phyloP scores from a whole-genome alignment of 441 rosid genomes.

The Erysimum cheiri region DNA sequence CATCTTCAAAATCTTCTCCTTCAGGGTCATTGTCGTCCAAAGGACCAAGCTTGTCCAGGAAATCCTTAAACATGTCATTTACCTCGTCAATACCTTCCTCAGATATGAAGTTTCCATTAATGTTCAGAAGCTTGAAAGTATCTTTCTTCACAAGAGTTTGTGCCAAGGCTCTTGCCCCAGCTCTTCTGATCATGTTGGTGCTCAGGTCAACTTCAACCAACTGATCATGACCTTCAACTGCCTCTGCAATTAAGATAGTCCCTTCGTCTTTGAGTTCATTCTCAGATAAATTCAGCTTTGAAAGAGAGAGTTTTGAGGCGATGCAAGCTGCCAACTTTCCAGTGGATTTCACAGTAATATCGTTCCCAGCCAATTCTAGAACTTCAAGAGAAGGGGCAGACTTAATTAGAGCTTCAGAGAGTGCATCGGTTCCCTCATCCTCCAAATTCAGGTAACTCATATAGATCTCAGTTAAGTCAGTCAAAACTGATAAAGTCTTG shows the following conservation, averaged over 20 bases:
- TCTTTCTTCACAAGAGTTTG: slow-evolving; percentile 56
- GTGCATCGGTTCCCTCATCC: slow-evolving; percentile 63
- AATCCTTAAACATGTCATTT: slow-evolving; percentile 57
- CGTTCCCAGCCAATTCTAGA: slow-evolving; percentile 73
- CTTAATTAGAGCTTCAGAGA: slow-evolving; percentile 55
- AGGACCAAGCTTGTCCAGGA: slow-evolving; percentile 51
- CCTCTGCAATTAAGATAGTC: slow-evolving; percentile 57
- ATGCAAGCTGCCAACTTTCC: slow-evolving; percentile 56
- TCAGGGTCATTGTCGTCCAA: slow-evolving; percentile 80
- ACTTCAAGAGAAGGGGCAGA: slow-evolving; percentile 59
- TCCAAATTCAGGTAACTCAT: slow-evolving; percentile 70
- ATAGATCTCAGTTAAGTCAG: slow-evolving; percentile 54
- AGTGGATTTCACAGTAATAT: slow-evolving; percentile 56
- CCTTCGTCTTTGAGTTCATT: slow-evolving; percentile 79
- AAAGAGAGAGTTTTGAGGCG: slow-evolving; percentile 54
- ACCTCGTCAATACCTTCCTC: slow-evolving; percentile 71
- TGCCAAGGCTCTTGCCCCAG: slow-evolving; percentile 63
- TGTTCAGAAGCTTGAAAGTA: slow-evolving; percentile 57
- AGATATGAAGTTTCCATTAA: slow-evolving; percentile 65
- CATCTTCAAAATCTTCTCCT: slow-evolving; percentile 76
- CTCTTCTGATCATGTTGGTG: slow-evolving; percentile 62
- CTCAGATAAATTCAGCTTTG: slow-evolving; percentile 62
- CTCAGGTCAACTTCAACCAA: slow-evolving; percentile 66
- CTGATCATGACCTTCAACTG: slow-evolving; percentile 60
- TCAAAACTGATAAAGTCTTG: slow-evolving; percentile 49